phyloP scores from a whole-genome alignment of 805 yeast genomes.

The Candida multigemmis region DNA sequence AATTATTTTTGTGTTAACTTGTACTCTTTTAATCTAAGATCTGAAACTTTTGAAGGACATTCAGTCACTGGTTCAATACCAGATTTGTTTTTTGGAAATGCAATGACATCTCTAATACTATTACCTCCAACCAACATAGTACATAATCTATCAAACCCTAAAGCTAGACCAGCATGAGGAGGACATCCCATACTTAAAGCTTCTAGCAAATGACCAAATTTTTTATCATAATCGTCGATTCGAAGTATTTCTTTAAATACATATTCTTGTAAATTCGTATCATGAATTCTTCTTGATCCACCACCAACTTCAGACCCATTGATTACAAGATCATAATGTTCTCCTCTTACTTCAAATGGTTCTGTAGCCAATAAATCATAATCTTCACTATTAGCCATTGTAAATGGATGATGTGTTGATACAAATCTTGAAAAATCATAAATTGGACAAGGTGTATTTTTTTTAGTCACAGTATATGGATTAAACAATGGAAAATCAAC shows the following conservation, averaged over 20 bases:
- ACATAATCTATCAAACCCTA: slow-evolving; percentile 89
- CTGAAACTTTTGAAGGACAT: slow-evolving; percentile 64
- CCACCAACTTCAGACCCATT: slow-evolving; percentile 97
- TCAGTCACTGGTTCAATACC: slow-evolving; percentile 86
- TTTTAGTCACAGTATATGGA: slow-evolving; percentile 39
- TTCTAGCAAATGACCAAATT: slow-evolving; percentile 78
- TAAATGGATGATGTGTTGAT: slow-evolving; percentile 96
- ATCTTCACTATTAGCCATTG: slow-evolving; percentile 77
- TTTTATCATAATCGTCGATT: slow-evolving; percentile 45
- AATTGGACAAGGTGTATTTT: slow-evolving; percentile 41
- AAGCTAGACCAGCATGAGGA: slow-evolving; percentile 96
- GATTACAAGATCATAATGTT: slow-evolving; percentile 87
- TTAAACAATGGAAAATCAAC: slow-evolving; percentile 88
- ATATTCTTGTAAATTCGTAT: slow-evolving; percentile 64
- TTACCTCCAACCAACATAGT: slow-evolving; percentile 77
- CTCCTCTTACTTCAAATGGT: slow-evolving; percentile 70
- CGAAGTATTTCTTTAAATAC: slow-evolving; percentile 58
- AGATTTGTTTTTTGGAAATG: slow-evolving; percentile 87
- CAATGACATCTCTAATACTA: slow-evolving; percentile 87
- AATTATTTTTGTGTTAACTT: slow-evolving; percentile 11
- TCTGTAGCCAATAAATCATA: slow-evolving; percentile 42
- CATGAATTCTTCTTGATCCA: slow-evolving; percentile 93
- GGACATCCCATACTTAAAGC: slow-evolving; percentile 92
- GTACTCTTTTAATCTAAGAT: slow-evolving; percentile 45
- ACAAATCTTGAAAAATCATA: slow-evolving; percentile 42